Percentiles rank a stretch among this genome's conserved stretches.
Evolutionary conservation across 75 land plant species (phyloP).

Genomic region (Picea sitchensis): DNA sequence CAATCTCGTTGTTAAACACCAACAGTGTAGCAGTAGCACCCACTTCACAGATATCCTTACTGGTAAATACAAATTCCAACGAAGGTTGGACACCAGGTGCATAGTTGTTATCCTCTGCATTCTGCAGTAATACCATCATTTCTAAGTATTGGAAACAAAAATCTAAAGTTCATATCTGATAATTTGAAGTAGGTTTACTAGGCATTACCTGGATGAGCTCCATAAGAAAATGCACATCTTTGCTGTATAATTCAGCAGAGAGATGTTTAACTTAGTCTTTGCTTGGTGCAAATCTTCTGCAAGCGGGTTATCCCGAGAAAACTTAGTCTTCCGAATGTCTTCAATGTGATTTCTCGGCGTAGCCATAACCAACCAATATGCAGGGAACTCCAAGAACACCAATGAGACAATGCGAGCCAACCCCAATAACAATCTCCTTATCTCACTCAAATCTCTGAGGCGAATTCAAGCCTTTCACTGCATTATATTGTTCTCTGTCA

Average conservation of each 20-base stretch:
- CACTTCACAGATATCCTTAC: conserved; percentile 25
- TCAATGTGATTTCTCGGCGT: conserved; percentile 33
- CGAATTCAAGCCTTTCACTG: too few species aligned
- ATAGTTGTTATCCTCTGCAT: conserved; percentile 46
- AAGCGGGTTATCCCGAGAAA: conserved; percentile 47
- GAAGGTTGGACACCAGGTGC: conserved; percentile 19
- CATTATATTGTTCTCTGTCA: too few species aligned
- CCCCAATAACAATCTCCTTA: too few species aligned
- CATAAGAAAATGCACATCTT: conserved; percentile 65
- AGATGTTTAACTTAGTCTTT: conserved; percentile 43
- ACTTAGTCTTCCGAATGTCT: conserved; percentile 35
- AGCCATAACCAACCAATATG: too few species aligned
- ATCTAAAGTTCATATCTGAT: too few species aligned
- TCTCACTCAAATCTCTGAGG: too few species aligned
- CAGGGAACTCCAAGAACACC: too few species aligned
- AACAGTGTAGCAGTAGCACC: conserved; percentile 33
- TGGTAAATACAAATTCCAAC: conserved; percentile 28
- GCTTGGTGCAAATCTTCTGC: conserved; percentile 51
- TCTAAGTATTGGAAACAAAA: too few species aligned
- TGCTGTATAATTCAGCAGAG: conserved; percentile 57
- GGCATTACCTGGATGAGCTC: conserved; percentile 59
- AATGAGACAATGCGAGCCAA: too few species aligned
- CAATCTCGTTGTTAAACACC: conserved; percentile 50
- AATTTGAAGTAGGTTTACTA: neutral
- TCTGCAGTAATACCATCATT: conserved; percentile 6